phyloP scores from a whole-genome alignment of 768 basidiomycete species.

The Grammothele lineata region DNA sequence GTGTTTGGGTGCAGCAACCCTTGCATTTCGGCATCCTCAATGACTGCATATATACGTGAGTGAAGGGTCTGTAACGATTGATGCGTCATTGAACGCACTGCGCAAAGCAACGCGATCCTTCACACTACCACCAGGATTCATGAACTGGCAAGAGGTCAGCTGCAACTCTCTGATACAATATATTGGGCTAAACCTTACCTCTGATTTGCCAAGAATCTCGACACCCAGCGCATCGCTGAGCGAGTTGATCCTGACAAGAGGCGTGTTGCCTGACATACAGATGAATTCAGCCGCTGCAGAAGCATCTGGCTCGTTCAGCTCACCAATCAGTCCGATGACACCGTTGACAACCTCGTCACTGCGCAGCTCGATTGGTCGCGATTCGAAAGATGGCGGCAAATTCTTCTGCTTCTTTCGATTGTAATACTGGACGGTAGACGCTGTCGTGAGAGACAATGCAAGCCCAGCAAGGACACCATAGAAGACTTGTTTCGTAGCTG shows the following conservation, averaged over 20 bases:
- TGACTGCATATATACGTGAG: conserved; percentile 50
- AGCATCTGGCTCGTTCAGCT: too few species aligned
- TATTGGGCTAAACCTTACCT: conserved; percentile 36
- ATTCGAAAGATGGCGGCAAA: conserved; percentile 25
- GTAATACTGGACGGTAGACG: conserved; percentile 54
- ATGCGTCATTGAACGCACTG: conserved; percentile 46
- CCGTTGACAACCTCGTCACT: conserved; percentile 79
- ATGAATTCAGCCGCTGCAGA: too few species aligned
- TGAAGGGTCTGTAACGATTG: background rate
- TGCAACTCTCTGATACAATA: background rate
- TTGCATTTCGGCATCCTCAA: conserved; percentile 84
- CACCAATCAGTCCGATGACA: conserved; percentile 83
- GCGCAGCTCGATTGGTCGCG: conserved; percentile 63
- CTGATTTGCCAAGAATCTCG: conserved; percentile 94
- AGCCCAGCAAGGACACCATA: conserved; percentile 69
- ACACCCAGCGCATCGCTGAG: conserved; percentile 88
- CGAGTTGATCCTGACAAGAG: conserved; percentile 86
- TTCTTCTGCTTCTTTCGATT: conserved; percentile 46
- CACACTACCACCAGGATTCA: conserved; percentile 97
- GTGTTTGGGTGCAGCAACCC: conserved; percentile 83
- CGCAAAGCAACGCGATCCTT: conserved; percentile 96
- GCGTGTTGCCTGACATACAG: conserved; percentile 89
- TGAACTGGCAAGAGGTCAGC: conserved; percentile 47
- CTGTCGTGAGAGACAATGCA: conserved; percentile 69
- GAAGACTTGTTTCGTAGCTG: conserved; percentile 31